Percentiles rank a stretch among this genome's conserved stretches.
These are phyloP conservation scores for Trichomonas tenax DNA, from an alignment of 208 protist species.

Conservation along the genomic window DNA sequence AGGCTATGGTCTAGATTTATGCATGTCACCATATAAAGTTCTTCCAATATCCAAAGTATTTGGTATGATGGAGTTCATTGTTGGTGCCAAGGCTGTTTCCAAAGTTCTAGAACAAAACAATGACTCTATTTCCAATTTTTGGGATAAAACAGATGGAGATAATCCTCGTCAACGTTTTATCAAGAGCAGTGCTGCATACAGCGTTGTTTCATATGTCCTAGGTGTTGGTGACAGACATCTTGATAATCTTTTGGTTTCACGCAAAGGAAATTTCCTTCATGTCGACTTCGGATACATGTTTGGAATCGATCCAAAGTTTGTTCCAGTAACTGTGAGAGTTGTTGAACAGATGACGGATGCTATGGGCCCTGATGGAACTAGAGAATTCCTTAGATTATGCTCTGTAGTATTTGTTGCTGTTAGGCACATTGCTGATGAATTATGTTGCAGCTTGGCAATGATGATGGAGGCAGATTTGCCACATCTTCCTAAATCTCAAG, in stretches of 20 bases:
- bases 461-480: not conserved
- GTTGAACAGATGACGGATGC: not conserved
- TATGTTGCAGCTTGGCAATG: not conserved
- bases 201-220: constrained; percentile 32
- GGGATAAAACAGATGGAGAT: not conserved
- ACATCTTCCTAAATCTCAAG: not conserved
- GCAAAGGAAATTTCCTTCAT: constrained; percentile 25
- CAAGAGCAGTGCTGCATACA: constrained; percentile 26
- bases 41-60: not conserved
- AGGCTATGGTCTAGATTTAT: constrained; percentile 1
- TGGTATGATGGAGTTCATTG: constrained; percentile 14
- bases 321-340: not conserved
- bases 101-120: not conserved
- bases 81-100: not conserved
- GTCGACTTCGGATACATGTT: constrained; percentile 24
- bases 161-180: not conserved
- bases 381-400: not conserved
- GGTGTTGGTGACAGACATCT: constrained; percentile 35
- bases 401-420: not conserved
- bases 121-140: not conserved
- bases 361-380: not conserved
- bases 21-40: not conserved
- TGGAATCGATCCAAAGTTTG: constrained; percentile 1
- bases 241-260: constrained; percentile 33
- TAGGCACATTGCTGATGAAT: not conserved